Conservation (phyloP, 768 basidiomycete genomes). For the Heimioporus sp. region DNA sequence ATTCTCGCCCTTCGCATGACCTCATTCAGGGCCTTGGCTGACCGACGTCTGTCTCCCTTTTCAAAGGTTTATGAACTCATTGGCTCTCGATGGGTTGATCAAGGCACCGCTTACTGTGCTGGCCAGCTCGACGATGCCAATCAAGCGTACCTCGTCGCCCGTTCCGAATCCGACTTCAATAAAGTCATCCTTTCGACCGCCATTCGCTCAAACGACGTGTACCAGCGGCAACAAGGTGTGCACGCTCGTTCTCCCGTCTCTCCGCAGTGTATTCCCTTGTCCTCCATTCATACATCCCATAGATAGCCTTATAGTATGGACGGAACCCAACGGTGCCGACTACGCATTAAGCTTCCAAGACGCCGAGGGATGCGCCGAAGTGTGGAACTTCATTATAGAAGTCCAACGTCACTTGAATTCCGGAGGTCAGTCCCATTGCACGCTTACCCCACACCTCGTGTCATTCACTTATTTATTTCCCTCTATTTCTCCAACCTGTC, state of each 20-base stretch:
- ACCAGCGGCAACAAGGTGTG: conserved; percentile 84
- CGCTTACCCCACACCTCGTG: conserved; percentile 19
- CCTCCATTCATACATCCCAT: conserved; percentile 18
- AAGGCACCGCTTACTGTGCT: conserved; percentile 95
- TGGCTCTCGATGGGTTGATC: conserved; percentile 89
- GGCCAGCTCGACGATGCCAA: conserved; percentile 79
- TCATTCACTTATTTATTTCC: background rate
- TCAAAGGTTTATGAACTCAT: conserved; percentile 91
- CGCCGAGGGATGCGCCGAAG: conserved; percentile 90
- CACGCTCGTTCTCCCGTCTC: conserved; percentile 8
- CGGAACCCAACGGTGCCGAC: conserved; percentile 91
- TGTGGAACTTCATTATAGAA: conserved; percentile 95
- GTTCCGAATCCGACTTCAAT: conserved; percentile 69
- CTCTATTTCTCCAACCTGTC: conserved; percentile 15
- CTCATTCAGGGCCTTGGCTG: conserved; percentile 30
- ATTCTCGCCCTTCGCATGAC: conserved; percentile 26
- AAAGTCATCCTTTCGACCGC: conserved; percentile 76
- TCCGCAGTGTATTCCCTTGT: background rate
- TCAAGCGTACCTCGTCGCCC: conserved; percentile 82
- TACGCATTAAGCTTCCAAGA: conserved; percentile 98
- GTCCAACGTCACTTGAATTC: conserved; percentile 82
- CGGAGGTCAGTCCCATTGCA: conserved; percentile 45
- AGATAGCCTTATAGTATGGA: conserved; percentile 99
- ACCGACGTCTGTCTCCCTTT: conserved; percentile 26
- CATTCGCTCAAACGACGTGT: conserved; percentile 80